Percentiles rank a stretch among this genome's conserved stretches.
Evolutionary conservation across 208 protist species (phyloP).

Genomic region (Crithidia fasciculata): DNA sequence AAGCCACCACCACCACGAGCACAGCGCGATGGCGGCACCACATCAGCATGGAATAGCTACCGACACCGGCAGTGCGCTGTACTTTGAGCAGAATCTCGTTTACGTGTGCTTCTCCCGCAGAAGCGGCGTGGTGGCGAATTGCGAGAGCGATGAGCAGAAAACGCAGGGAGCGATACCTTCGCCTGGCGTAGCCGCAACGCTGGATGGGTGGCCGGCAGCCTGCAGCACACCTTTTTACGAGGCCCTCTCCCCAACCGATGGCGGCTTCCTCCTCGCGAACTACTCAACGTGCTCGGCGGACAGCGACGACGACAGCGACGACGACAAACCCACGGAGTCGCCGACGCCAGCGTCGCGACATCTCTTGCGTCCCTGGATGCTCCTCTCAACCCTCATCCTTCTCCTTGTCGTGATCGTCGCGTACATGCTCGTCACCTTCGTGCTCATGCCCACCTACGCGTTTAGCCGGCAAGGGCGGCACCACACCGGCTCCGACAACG

Average conservation of each 20-base stretch:
- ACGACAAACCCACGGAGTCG: neutral
- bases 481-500: neutral
- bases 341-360: neutral
- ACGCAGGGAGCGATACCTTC: neutral
- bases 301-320: neutral
- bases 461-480: neutral
- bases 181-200: too few relatives aligned
- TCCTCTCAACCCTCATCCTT: conserved; percentile 9
- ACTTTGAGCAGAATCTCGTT: conserved; percentile 39
- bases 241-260: neutral
- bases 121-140: conserved; percentile 19
- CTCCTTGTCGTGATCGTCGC: neutral
- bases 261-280: conserved; percentile 3
- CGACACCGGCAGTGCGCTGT: conserved; percentile 1
- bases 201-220: neutral
- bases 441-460: conserved; percentile 12
- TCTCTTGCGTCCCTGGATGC: conserved; percentile 19
- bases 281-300: conserved; percentile 1
- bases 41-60: neutral
- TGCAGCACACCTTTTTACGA: conserved; percentile 21
- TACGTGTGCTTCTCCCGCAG: conserved; percentile 45
- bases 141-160: neutral
- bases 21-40: too few relatives aligned
- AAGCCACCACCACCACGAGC: neutral
- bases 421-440: conserved; percentile 9